phyloP scores from a whole-genome alignment of 2,329 filamentous ascomycete species.

The Ceratocystis eucalypticola region DNA sequence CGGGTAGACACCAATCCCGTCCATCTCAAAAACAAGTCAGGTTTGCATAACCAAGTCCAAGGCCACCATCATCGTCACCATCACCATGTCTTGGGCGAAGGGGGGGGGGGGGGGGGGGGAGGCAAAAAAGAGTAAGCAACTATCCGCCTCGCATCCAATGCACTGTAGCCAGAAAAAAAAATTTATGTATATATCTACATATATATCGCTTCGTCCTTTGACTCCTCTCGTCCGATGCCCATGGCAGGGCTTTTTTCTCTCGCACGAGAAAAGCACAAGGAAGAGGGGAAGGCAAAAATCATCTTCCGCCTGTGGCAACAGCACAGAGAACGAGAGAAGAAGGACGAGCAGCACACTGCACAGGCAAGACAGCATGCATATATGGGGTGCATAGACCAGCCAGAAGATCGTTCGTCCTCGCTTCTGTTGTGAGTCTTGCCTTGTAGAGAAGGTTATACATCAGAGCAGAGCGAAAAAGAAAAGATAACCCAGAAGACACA shows the following conservation, averaged over 20 bases:
- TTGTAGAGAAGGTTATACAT: neutral
- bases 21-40: neutral
- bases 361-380: neutral
- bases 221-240: neutral
- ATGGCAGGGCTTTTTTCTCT: neutral
- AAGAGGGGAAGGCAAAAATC: neutral
- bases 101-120: too few species aligned
- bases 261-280: neutral
- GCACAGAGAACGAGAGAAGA: neutral
- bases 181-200: neutral
- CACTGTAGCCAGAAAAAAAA: too few species aligned
- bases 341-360: neutral
- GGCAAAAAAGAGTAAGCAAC: neutral
- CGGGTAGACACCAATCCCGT: neutral
- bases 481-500: neutral
- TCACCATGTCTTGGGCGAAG: neutral
- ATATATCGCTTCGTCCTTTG: neutral
- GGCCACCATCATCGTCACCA: neutral
- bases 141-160: too few species aligned
- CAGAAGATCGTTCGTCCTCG: neutral
- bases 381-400: neutral
- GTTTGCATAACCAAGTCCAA: neutral
- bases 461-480: neutral
- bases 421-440: neutral
- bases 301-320: neutral